These are phyloP conservation scores for Trichoderma cornu-damae DNA, from an alignment of 2,329 filamentous ascomycete genomes.

Conservation along the genomic window DNA sequence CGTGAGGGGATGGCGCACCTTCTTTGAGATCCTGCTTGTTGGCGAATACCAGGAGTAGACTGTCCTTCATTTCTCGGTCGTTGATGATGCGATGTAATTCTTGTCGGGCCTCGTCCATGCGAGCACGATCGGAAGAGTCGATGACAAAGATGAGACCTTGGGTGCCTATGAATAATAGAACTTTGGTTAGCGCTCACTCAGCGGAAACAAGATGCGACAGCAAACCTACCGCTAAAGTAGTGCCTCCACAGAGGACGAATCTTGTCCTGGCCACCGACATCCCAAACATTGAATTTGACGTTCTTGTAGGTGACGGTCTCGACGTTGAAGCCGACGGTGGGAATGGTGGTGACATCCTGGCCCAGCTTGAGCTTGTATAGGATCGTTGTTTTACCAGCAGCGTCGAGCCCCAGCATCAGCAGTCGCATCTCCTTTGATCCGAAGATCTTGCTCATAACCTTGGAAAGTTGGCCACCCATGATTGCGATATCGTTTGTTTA, in stretches of 20 bases:
- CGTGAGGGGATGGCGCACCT: conserved; percentile 46
- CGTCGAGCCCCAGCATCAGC: conserved; percentile 95
- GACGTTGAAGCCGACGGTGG: conserved; percentile 98
- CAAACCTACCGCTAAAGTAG: conserved; percentile 75
- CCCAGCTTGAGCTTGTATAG: conserved; percentile 98
- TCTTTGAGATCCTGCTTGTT: conserved; percentile 97
- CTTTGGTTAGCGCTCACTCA: conserved; percentile 11
- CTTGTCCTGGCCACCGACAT: conserved; percentile 98
- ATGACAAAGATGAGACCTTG: conserved; percentile 99
- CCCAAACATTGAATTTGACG: conserved; percentile 99
- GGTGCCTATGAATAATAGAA: conserved; percentile 59
- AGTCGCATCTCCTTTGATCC: conserved; percentile 99
- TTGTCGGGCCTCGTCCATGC: conserved; percentile 87
- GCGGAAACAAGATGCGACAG: background rate
- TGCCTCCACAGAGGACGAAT: conserved; percentile 95
- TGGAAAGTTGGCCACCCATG: conserved; percentile 92
- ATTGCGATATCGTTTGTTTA: conserved; percentile 33
- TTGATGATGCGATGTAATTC: conserved; percentile 97
- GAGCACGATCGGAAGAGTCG: conserved; percentile 84
- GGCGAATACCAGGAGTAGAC: conserved; percentile 88
- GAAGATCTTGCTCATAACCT: conserved; percentile 98
- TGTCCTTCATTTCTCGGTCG: conserved; percentile 96
- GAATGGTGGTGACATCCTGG: conserved; percentile 96
- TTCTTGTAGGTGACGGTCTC: conserved; percentile 99
- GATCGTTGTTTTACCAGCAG: conserved; percentile 97